phyloP scores from a whole-genome alignment of 2,329 filamentous ascomycete species.

The Cephalotrichum gorgonifer region DNA sequence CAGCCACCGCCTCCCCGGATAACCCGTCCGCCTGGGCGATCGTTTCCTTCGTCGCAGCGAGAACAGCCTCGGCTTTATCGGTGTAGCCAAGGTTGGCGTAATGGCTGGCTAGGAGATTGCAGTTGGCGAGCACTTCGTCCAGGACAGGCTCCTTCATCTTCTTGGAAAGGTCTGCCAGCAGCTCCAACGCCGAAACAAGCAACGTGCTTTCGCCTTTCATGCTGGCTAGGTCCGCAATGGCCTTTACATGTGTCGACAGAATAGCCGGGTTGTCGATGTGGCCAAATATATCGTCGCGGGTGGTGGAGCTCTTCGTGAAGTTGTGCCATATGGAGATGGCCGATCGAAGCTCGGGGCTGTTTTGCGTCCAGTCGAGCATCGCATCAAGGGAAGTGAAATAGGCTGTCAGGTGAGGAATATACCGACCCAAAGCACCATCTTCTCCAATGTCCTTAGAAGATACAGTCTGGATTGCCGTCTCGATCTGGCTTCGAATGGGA shows the following conservation, averaged over 20 bases:
- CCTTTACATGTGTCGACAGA: constrained; percentile 38
- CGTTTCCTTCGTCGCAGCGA: constrained; percentile 48
- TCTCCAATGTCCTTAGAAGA: constrained; percentile 28
- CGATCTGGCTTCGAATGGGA: constrained; percentile 27
- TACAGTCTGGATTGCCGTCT: constrained; percentile 24
- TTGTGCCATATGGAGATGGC: constrained; percentile 33
- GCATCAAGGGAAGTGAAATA: constrained; percentile 32
- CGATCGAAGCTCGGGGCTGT: constrained; percentile 19
- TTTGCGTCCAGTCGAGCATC: constrained; percentile 23
- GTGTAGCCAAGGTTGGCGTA: constrained; percentile 43
- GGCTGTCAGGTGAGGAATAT: constrained; percentile 36
- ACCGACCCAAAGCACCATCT: constrained; percentile 32
- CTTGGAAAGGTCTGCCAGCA: constrained; percentile 32
- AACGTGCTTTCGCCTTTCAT: constrained; percentile 38
- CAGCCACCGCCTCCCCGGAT: constrained; percentile 29
- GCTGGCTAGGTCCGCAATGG: constrained; percentile 38
- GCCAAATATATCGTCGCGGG: constrained; percentile 28
- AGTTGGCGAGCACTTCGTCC: constrained; percentile 31
- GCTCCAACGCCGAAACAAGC: constrained; percentile 34
- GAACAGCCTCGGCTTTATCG: constrained; percentile 34
- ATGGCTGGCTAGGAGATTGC: constrained; percentile 39
- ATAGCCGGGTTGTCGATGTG: constrained; percentile 38
- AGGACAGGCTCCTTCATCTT: constrained; percentile 7
- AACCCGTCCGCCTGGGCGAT: constrained; percentile 23
- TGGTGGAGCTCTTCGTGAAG: constrained; percentile 26